phyloP scores from a whole-genome alignment of 1,284 basidiomycete genomes.

The Boletus holoroseus region DNA sequence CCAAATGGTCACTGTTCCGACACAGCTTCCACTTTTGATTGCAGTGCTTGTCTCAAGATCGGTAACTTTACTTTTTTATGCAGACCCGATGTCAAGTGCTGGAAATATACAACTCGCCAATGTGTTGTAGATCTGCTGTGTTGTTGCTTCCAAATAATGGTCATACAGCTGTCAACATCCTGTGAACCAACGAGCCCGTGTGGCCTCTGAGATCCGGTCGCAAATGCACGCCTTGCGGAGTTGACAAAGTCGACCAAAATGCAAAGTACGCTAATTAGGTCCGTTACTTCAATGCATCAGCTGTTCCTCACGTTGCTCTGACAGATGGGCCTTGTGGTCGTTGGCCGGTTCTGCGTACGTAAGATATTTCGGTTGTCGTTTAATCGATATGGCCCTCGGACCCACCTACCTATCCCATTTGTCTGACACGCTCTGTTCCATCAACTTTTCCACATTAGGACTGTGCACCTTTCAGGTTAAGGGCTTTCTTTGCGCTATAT shows the following conservation, averaged over 20 bases:
- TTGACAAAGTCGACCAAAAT: constrained; percentile 33
- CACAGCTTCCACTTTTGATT: constrained; percentile 19
- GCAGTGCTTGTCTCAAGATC: constrained; percentile 21
- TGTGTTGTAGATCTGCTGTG: constrained; percentile 25
- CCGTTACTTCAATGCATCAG: constrained; percentile 28
- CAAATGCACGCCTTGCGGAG: constrained; percentile 28
- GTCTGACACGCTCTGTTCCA: constrained; percentile 28
- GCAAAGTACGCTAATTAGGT: constrained; percentile 34
- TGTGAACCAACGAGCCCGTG: constrained; percentile 12
- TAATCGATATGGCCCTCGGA: constrained; percentile 39
- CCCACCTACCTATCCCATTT: constrained; percentile 35
- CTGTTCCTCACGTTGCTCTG: constrained; percentile 30
- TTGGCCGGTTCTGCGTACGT: constrained; percentile 29
- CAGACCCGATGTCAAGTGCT: constrained; percentile 22
- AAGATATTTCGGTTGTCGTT: constrained; percentile 35
- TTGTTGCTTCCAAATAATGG: constrained; percentile 22
- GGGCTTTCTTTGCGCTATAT: constrained; percentile 33
- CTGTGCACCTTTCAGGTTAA: constrained; percentile 32
- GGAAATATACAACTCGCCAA: constrained; percentile 25
- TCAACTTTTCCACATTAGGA: constrained; percentile 34
- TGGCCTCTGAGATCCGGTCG: constrained; percentile 29
- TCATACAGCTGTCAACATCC: constrained; percentile 25
- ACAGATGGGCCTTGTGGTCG: constrained; percentile 33
- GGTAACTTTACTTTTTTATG: constrained; percentile 14
- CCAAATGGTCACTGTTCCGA: constrained; percentile 1